A percentile compares a stretch with the other conserved stretches of the same genome.
phyloP scores from a whole-genome alignment of 2,329 filamentous ascomycete species.

The Neopestalotiopsis sp. region DNA sequence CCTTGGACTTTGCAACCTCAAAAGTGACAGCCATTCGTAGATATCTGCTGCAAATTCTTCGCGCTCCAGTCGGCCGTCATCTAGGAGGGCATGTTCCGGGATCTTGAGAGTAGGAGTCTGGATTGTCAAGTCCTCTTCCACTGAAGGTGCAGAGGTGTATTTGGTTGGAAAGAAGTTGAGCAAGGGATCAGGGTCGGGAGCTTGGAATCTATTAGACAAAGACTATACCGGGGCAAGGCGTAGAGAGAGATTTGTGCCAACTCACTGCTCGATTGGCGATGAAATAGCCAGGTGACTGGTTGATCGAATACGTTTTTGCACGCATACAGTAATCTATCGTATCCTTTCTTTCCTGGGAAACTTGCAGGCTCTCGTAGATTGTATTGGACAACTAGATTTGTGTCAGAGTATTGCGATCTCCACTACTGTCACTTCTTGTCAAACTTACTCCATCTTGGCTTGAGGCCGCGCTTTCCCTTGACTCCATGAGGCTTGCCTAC shows the following conservation, averaged over 20 bases:
- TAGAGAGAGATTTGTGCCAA: conserved; percentile 5
- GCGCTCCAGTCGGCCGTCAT: conserved; percentile 53
- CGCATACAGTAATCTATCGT: conserved; percentile 78
- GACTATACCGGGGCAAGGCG: neutral
- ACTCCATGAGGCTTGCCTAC: conserved; percentile 70
- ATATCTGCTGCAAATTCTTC: conserved; percentile 68
- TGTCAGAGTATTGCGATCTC: neutral
- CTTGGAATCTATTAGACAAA: conserved; percentile 39
- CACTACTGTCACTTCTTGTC: neutral
- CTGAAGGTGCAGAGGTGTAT: conserved; percentile 43
- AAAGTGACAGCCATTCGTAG: conserved; percentile 79
- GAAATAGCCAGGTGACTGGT: conserved; percentile 79
- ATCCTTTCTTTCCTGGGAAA: conserved; percentile 82
- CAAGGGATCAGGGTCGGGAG: conserved; percentile 55
- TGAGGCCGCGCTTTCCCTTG: conserved; percentile 64
- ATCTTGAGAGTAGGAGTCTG: conserved; percentile 41
- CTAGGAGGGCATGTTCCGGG: conserved; percentile 36
- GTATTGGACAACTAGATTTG: conserved; percentile 69
- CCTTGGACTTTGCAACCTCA: conserved; percentile 69
- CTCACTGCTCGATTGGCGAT: conserved; percentile 62
- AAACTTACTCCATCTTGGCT: conserved; percentile 74
- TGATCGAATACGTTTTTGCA: conserved; percentile 76
- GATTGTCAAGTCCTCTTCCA: conserved; percentile 34
- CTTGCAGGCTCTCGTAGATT: conserved; percentile 78
- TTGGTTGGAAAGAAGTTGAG: conserved; percentile 48